Evolutionary conservation across 257 asterid species (phyloP), one percentile per base, ranked within the genome.

Genomic region (Orobanche coerulescens): DNA sequence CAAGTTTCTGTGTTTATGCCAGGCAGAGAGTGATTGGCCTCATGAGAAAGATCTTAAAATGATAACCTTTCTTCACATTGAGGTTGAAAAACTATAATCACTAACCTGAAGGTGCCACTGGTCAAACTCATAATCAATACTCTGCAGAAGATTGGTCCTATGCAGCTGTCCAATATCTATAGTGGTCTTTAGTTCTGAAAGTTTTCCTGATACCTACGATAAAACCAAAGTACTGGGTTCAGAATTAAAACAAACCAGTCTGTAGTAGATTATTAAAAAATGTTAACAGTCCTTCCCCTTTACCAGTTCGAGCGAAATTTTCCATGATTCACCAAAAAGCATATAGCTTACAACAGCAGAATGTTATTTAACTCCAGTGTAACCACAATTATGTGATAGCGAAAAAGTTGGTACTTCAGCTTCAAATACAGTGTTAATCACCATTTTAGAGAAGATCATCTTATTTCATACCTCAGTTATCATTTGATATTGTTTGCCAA

Each of bases 401-500:
- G 52, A 46, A 46, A 46, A 19, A 18, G 23, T 46, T 18, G 11
- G 25, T 46, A 46, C 3, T 46, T 12, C 6, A 15, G 52, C 52
- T 2, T 13, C 26, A 47, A 47, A 47, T 20, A 19, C 50, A 8
- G 6, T 15, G 16, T 37, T 37, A 19, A 43, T n/a, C 6, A n/a
- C 23, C 22, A 1, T 5, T 4, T 43, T 43, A 15, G 10, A 43
- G 3, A 47, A 47, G 30, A 47, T 47, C 28, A 20, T 18, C 15
- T 47, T 19, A 22, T 47, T 47, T 22, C 54, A 72, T 83, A 90
- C 97, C 81, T 90, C 97, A 71, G 77, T 79, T 36, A 81, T 79
- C 71, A 90, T 83, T 76, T 90, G 97, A 74, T 82, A 71, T 78
- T 92, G 79, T 63, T 82, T 87, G 69, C 75, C 76, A 23, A 76